These are phyloP conservation scores for Tuber umbilicatum DNA, from an alignment of 495 filamentous ascomycete genomes.

Conservation along the genomic window DNA sequence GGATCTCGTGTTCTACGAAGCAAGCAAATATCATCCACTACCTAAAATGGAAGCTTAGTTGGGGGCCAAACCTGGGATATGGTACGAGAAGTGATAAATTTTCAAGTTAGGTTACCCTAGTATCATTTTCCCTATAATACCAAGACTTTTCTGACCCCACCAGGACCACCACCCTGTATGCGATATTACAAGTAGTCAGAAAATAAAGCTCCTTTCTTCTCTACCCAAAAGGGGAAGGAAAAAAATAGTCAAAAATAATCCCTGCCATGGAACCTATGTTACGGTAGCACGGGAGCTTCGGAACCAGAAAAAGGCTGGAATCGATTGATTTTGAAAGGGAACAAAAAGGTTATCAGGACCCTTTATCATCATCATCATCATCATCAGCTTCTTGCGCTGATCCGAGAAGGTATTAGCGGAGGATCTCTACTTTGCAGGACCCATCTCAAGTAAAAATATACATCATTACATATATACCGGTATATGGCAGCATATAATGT, in stretches of 20 bases:
- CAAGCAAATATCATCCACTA: neutral
- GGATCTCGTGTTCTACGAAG: neutral
- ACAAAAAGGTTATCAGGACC: neutral
- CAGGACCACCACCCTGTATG: neutral
- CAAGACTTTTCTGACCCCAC: neutral
- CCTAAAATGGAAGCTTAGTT: neutral
- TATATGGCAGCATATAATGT: too few species aligned
- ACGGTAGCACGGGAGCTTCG: neutral
- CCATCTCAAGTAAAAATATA: neutral
- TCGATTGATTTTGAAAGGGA: neutral
- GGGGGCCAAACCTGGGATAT: neutral
- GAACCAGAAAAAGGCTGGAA: neutral
- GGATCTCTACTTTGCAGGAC: neutral
- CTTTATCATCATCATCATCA: neutral
- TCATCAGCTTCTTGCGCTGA: neutral
- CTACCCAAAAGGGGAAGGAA: neutral
- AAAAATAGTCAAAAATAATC: neutral
- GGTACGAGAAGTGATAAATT: too few species aligned
- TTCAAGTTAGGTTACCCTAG: too few species aligned
- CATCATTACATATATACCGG: too few species aligned
- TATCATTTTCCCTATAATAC: neutral
- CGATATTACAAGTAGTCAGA: too few species aligned
- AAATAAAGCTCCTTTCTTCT: neutral
- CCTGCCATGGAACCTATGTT: neutral
- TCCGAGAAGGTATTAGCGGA: neutral